phyloP scores from a whole-genome alignment of 192 early-diverging fungal species.

The Physocladia obscura region DNA sequence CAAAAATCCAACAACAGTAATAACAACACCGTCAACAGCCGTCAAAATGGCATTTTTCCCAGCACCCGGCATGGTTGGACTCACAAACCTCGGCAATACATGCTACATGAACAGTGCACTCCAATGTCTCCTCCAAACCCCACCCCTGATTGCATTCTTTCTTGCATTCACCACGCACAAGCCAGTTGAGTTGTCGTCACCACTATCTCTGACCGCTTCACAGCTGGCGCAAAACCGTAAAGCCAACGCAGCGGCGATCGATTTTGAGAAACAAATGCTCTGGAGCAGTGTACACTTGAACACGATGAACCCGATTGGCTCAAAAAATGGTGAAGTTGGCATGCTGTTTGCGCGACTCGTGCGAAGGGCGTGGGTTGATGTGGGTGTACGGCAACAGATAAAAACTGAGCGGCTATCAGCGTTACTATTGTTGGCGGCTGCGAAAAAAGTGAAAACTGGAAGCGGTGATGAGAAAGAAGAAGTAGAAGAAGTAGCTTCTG shows the following conservation, averaged over 20 bases:
- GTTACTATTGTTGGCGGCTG: not conserved
- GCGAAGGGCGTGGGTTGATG: not conserved
- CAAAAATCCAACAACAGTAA: not conserved
- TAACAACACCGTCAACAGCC: not conserved
- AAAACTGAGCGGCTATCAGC: no score
- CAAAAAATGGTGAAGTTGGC: not conserved
- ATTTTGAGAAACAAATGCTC: not conserved
- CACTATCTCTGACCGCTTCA: no score
- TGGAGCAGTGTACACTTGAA: not conserved
- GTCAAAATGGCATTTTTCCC: not conserved
- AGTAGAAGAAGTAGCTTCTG: not conserved
- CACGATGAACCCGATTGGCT: not conserved
- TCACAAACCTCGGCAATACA: slow-evolving; percentile 75
- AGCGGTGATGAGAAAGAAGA: not conserved
- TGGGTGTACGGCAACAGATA: not conserved
- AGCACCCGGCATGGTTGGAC: slow-evolving; percentile 36
- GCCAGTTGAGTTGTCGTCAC: no score
- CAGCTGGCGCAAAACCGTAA: no score
- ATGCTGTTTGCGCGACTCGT: not conserved
- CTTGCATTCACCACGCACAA: no score
- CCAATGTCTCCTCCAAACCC: slow-evolving; percentile 71
- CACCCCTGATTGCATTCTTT: slow-evolving; percentile 27
- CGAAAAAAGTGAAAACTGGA: not conserved
- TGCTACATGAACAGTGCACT: slow-evolving; percentile 82
- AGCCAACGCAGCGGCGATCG: no score